Base-by-base conservation (phyloP, 1,139 yeast species). In the Scheffersomyces stambukii region DNA sequence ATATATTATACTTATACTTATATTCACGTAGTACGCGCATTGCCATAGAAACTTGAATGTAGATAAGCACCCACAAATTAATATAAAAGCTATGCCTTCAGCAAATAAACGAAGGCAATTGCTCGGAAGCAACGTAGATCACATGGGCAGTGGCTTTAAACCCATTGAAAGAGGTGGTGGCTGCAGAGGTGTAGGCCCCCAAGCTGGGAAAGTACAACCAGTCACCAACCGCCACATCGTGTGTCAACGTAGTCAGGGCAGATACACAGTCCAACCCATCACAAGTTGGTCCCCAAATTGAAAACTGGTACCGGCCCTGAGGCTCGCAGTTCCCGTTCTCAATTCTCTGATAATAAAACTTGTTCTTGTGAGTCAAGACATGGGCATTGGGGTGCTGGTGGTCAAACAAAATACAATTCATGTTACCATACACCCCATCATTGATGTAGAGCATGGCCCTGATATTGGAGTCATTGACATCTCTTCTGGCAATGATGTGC, bases 211-310 rank as follows among this genome's bases (percentile, higher is more conserved):
- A 89, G 57, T 80, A 85, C 36, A 91, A 57, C 97, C 97, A 91
- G 54, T 91, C 97, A 10, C 96, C 97, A 28, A 82, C 81, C 23
- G 67, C 64, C 28, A 88, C 77, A 27, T 78, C 75, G 30, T 70
- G 68, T 11, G 77, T 66, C 50, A 89, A 64, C 27, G 46, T 45
- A 35, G 75, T 61, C 23, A 63, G 66, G 29, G 67, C 57, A 16
- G 83, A 58, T 35, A 91, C 77, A 54, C 95, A 83, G 56, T 91
- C 98, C 42, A 91, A 68, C 4, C 97, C 96, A 57, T 91, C 98
- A 60, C 98, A 91, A 13, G 97, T 91, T 27, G 97, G 98, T 6
- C 98, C 98, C 97, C 97, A 91, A 36, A 91, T 71, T 13, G 95
- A 79, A 50, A 66, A 85, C 41, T 37, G 39, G 21, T 25, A 40